A percentile compares a stretch with the other conserved stretches of the same genome.
Evolutionary conservation across 148 eudicot species (phyloP).

Genomic region (Cornus controversa): DNA sequence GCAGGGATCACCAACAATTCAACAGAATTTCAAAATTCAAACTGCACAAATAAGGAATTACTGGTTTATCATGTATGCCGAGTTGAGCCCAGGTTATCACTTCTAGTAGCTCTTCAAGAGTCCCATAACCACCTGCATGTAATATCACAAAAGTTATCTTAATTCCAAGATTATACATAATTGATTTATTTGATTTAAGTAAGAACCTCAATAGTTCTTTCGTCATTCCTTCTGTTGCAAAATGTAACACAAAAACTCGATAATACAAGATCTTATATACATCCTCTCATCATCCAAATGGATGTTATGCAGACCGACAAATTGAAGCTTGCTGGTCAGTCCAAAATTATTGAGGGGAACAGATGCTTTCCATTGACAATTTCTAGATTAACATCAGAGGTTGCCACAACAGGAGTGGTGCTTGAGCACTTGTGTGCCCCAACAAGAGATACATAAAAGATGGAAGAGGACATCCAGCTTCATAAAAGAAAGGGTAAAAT

Average conservation of each 20-base stretch:
- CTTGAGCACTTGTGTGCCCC: background rate
- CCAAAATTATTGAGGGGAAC: background rate
- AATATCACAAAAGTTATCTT: background rate
- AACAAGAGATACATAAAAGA: background rate
- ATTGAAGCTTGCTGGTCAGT: background rate
- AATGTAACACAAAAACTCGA: background rate
- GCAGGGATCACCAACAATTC: background rate
- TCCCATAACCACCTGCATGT: constrained; percentile 91
- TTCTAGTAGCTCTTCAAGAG: constrained; percentile 92
- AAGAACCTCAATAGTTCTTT: background rate
- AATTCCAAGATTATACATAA: background rate
- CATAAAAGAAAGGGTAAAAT: too few species aligned
- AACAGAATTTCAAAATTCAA: constrained; percentile 1
- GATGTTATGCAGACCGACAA: background rate
- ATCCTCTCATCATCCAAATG: background rate
- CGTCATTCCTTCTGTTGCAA: background rate
- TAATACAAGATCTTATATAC: background rate
- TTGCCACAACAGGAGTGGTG: background rate
- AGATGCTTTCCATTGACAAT: background rate
- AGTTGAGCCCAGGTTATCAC: constrained; percentile 99
- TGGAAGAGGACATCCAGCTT: constrained; percentile 2
- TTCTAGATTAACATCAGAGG: too few species aligned
- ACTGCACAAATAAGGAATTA: constrained; percentile 22
- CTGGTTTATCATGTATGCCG: constrained; percentile 98
- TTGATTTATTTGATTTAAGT: background rate